Evolutionary conservation across 1,284 basidiomycete genomes (phyloP), one percentile per base, ranked within the genome.

Genomic region (Sanguinoderma infundibulare): DNA sequence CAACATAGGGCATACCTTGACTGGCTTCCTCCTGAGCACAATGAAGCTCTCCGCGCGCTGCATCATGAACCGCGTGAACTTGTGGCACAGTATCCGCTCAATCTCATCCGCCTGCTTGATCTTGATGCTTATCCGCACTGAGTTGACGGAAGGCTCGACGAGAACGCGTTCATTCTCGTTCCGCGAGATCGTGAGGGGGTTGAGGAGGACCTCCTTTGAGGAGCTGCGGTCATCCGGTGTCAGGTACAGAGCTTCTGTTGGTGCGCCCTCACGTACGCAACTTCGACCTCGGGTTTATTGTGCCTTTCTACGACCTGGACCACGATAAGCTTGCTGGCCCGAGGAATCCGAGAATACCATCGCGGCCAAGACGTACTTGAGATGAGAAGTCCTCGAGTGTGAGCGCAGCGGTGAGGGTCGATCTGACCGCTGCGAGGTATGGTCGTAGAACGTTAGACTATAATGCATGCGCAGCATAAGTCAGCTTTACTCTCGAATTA

Each of bases 31-130:
- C 73, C 98, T 86, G 70, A 99, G 83, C 67, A 99, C 94, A 59
- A 99, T 87, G 75, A 99, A 99, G 76, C 88, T 93, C 80, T 99
- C 98, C 20, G 98, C 98, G 53, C 98, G 84, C 81, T 97, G 95
- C 91, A 96, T 98, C 89, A 99, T 92, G 82, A 99, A 99, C 51
- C 98, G 85, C n/a, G 96, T 98, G 76, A 99, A 98, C 78, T 98
- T 96, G 81, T 98, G 95, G 73, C 95, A 98, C 46, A 99, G 81
- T 69, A 99, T 98, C 62, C 92, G 87, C 77, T 99, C 98, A 68
- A 98, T 98, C 79, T 99, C 98, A 78, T 99, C 98, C 30, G 98
- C 96, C 75, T 99, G 98, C 79, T 99, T 99, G 78, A 99, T 98
- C 78, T 90, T 94, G 80, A 99, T 98, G 75, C 91, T 94, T 65